A percentile compares a stretch with the other conserved stretches of the same genome.
Conservation (phyloP, 768 basidiomycete species). For the Boletus pseudopeckii region DNA sequence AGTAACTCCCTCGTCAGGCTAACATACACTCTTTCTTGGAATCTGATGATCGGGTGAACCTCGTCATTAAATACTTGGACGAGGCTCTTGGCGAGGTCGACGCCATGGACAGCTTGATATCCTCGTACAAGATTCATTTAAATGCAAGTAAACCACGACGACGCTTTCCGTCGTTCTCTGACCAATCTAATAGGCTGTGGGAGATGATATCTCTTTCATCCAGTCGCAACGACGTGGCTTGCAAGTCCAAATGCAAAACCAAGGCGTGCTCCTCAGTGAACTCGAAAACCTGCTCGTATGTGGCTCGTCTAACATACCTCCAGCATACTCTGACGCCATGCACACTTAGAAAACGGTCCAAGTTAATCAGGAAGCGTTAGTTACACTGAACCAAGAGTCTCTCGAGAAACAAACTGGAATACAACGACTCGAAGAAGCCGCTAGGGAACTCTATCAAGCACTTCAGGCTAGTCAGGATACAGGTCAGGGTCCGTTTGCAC, state of each 20-base stretch:
- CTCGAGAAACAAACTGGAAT: slow-evolving; percentile 78
- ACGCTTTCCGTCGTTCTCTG: slow-evolving; percentile 13
- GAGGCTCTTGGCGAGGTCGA: slow-evolving; percentile 87
- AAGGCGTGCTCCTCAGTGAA: slow-evolving; percentile 78
- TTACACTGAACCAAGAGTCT: slow-evolving; percentile 83
- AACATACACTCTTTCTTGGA: slow-evolving; percentile 98
- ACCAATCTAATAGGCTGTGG: slow-evolving; percentile 64
- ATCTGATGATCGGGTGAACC: slow-evolving; percentile 84
- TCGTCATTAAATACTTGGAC: slow-evolving; percentile 86
- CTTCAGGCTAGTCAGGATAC: slow-evolving; percentile 86
- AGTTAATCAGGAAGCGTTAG: slow-evolving; percentile 74
- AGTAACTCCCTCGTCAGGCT: slow-evolving; percentile 43
- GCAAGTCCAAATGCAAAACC: slow-evolving; percentile 97
- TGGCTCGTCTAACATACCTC: background rate
- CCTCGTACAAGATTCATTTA: slow-evolving; percentile 93
- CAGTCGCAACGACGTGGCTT: slow-evolving; percentile 95
- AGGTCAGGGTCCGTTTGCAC: slow-evolving; percentile 41
- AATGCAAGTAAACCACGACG: slow-evolving; percentile 57
- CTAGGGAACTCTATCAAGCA: slow-evolving; percentile 91
- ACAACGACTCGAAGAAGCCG: slow-evolving; percentile 74
- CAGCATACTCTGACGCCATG: background rate
- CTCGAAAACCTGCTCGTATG: slow-evolving; percentile 82
- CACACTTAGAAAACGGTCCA: slow-evolving; percentile 81
- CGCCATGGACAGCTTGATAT: slow-evolving; percentile 82
- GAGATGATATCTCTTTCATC: slow-evolving; percentile 92